Evolutionary conservation across 139 green algal genomes (phyloP).

Genomic region (Coccomyxa sp.): DNA sequence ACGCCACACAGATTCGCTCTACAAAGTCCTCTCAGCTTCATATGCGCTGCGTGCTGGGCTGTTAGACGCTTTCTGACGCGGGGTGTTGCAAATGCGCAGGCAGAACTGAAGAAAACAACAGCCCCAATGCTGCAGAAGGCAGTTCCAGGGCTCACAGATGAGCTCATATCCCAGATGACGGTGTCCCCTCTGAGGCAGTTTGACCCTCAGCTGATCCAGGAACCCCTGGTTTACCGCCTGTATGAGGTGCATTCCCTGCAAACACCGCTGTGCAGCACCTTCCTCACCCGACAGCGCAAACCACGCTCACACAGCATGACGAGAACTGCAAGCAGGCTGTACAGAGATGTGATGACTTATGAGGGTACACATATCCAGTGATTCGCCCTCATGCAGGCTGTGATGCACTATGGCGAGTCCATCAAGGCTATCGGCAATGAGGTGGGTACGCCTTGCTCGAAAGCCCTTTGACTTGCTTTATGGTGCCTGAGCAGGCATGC

Average conservation of each 20-base stretch:
- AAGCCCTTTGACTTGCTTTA: no score
- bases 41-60: not conserved
- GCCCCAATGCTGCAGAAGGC: slow-evolving; percentile 22
- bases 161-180: slow-evolving; percentile 42
- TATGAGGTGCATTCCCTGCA: slow-evolving; percentile 10
- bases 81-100: slow-evolving; percentile 13
- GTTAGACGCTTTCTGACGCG: not conserved
- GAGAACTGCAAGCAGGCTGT: no score
- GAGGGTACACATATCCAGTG: no score
- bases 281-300: not conserved
- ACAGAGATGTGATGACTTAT: no score
- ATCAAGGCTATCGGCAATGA: slow-evolving; percentile 27
- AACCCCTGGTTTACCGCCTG: slow-evolving; percentile 38
- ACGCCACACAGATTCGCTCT: not conserved
- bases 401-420: slow-evolving; percentile 40
- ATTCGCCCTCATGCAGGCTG: slow-evolving; percentile 25
- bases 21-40: not conserved
- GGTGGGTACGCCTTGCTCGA: not conserved
- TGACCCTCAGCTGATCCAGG: slow-evolving; percentile 36
- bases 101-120: slow-evolving; percentile 38
- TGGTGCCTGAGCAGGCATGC: no score
- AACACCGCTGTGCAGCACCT: no score
- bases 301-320: no score
- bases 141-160: slow-evolving; percentile 34
- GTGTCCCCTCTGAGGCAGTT: slow-evolving; percentile 30